phyloP scores from a whole-genome alignment of 768 basidiomycete species.

The Cantharellus anzutake region DNA sequence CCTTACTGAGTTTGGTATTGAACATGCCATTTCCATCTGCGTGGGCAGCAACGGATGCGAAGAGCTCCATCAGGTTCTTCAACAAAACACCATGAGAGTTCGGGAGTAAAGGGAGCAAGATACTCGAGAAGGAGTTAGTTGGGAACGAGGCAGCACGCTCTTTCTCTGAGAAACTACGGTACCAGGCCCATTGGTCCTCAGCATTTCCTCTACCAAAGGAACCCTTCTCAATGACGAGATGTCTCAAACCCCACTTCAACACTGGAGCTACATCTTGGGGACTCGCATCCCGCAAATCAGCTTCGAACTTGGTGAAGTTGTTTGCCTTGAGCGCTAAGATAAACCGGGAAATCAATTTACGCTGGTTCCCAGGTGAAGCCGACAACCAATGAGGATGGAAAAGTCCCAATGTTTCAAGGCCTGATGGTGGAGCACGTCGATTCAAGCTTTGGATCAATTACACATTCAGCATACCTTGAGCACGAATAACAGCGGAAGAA shows the following conservation, averaged over 20 bases:
- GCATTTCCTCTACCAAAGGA: conserved; percentile 34
- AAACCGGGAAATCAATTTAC: conserved; percentile 46
- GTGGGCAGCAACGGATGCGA: conserved; percentile 53
- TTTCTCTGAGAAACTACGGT: conserved; percentile 36
- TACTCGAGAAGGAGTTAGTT: conserved; percentile 38
- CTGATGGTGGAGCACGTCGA: conserved; percentile 17
- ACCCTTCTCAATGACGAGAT: conserved; percentile 40
- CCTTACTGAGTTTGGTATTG: conserved; percentile 57
- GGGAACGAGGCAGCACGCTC: conserved; percentile 46
- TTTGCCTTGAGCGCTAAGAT: conserved; percentile 26
- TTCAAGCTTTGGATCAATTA: neutral
- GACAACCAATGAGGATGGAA: conserved; percentile 80
- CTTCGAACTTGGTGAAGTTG: conserved; percentile 34
- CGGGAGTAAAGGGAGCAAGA: conserved; percentile 41
- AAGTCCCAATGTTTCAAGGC: conserved; percentile 62
- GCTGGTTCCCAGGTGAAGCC: conserved; percentile 50
- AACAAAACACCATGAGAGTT: conserved; percentile 39
- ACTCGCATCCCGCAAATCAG: conserved; percentile 42
- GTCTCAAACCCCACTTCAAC: conserved; percentile 63
- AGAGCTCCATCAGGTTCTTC: conserved; percentile 34
- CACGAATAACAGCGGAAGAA: conserved; percentile 46
- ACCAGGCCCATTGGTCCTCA: conserved; percentile 34
- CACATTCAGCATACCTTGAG: conserved; percentile 31
- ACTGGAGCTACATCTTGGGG: conserved; percentile 67
- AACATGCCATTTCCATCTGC: conserved; percentile 45